These are phyloP conservation scores for Tulasnella sp. DNA, from an alignment of 768 basidiomycete genomes.

Conservation along the genomic window DNA sequence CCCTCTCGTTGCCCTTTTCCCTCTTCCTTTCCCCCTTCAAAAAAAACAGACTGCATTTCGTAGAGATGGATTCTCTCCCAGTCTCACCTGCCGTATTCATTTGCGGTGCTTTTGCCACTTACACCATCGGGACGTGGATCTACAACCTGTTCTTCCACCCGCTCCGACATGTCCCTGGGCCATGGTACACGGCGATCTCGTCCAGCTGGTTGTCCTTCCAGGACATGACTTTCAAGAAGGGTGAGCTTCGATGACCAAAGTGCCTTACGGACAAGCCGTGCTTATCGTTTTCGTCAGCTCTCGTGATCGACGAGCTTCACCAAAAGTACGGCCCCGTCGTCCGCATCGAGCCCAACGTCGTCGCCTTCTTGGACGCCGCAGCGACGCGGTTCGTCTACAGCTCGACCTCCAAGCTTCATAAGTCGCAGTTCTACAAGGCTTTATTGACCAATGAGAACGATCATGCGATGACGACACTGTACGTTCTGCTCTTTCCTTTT, in stretches of 20 bases:
- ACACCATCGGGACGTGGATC: constrained; percentile 12
- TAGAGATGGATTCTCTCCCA: constrained; percentile 20
- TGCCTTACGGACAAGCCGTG: background rate
- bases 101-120: constrained; percentile 4
- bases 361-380: constrained; percentile 16
- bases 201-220: constrained; percentile 26
- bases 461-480: constrained; percentile 31
- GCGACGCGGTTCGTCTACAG: constrained; percentile 5
- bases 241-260: background rate
- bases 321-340: constrained; percentile 24
- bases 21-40: background rate
- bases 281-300: background rate
- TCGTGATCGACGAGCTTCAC: constrained; percentile 17
- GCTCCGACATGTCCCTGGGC: constrained; percentile 25
- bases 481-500: background rate
- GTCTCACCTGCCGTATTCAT: constrained; percentile 15
- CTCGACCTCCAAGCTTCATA: constrained; percentile 9
- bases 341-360: constrained; percentile 27
- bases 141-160: constrained; percentile 32
- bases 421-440: constrained; percentile 28
- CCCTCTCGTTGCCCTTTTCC: background rate
- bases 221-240: constrained; percentile 22
- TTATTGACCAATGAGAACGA: constrained; percentile 31
- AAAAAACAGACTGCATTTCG: background rate
- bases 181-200: constrained; percentile 30